phyloP scores from a whole-genome alignment of 2,329 filamentous ascomycete genomes.

The Orbilia blumenaviensis region DNA sequence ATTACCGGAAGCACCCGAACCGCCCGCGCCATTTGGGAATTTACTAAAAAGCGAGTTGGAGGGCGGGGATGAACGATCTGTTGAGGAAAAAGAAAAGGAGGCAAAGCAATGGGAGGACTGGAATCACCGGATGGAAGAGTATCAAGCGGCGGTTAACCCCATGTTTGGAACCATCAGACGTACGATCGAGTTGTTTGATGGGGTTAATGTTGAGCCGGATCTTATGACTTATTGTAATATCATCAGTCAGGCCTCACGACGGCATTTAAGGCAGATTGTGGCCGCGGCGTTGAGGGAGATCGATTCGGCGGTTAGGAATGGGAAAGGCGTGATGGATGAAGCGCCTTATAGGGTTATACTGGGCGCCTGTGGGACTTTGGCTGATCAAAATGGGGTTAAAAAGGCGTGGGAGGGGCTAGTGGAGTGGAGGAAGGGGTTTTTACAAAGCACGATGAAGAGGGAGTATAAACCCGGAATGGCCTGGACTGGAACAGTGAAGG shows the following conservation, averaged over 20 bases:
- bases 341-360: conserved; percentile 14
- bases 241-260: conserved; percentile 59
- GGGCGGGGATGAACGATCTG: background rate
- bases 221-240: conserved; percentile 60
- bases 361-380: conserved; percentile 17
- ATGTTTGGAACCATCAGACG: conserved; percentile 57
- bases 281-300: conserved; percentile 21
- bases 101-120: conserved; percentile 29
- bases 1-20: conserved; percentile 59
- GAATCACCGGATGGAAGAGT: conserved; percentile 34
- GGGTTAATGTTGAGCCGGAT: conserved; percentile 57
- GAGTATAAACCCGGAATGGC: background rate
- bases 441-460: background rate
- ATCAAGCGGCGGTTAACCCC: conserved; percentile 28
- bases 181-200: conserved; percentile 58
- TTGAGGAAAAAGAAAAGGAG: conserved; percentile 23
- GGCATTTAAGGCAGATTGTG: conserved; percentile 57
- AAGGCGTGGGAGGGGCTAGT: conserved; percentile 26
- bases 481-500: background rate
- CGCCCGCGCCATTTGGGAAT: conserved; percentile 10
- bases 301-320: background rate
- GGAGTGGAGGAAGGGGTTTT: conserved; percentile 3
- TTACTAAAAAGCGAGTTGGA: conserved; percentile 8
- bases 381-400: conserved; percentile 32
- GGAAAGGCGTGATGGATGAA: background rate